These are phyloP conservation scores for Aureobasidium sp. DNA, from an alignment of 2,329 filamentous ascomycete genomes.

Conservation along the genomic window DNA sequence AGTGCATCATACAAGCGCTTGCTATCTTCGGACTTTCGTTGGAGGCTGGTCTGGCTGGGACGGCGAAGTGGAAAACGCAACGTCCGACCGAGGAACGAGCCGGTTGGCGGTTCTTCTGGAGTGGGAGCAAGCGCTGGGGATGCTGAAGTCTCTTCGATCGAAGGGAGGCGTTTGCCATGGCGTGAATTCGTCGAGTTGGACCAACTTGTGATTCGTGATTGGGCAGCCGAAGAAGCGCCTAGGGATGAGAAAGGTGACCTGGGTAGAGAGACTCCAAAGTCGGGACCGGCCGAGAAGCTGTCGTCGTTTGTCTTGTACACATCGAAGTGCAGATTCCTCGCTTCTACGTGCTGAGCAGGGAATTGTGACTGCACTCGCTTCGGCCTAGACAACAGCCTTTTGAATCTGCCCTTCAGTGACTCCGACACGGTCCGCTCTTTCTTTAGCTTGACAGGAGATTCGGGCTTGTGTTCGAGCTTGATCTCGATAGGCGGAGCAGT, in stretches of 20 bases:
- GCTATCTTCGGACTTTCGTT: slow-evolving; percentile 39
- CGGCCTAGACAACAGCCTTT: slow-evolving; percentile 44
- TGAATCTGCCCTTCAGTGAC: slow-evolving; percentile 53
- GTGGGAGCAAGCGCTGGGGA: slow-evolving; percentile 2
- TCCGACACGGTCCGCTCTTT: slow-evolving; percentile 55
- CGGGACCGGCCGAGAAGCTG: slow-evolving; percentile 4
- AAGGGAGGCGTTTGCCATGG: slow-evolving; percentile 6
- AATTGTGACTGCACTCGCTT: slow-evolving; percentile 30
- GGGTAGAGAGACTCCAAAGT: slow-evolving; percentile 9
- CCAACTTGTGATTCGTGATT: slow-evolving; percentile 66
- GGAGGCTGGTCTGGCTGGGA: slow-evolving; percentile 22
- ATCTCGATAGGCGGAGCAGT: slow-evolving; percentile 10
- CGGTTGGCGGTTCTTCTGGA: slow-evolving; percentile 14
- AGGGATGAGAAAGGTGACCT: neutral
- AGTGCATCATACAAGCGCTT: slow-evolving; percentile 55
- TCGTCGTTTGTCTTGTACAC: slow-evolving; percentile 12
- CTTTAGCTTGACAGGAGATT: slow-evolving; percentile 4
- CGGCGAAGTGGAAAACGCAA: slow-evolving; percentile 22
- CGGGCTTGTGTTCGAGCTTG: slow-evolving; percentile 16
- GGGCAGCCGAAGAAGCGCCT: neutral
- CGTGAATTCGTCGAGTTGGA: slow-evolving; percentile 50
- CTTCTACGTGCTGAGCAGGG: slow-evolving; percentile 43
- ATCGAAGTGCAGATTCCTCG: slow-evolving; percentile 25
- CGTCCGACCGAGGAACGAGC: slow-evolving; percentile 24
- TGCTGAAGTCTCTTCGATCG: slow-evolving; percentile 11